Base-by-base conservation (phyloP, 164 flowering plant genomes). In the Magnolia officinalis region DNA sequence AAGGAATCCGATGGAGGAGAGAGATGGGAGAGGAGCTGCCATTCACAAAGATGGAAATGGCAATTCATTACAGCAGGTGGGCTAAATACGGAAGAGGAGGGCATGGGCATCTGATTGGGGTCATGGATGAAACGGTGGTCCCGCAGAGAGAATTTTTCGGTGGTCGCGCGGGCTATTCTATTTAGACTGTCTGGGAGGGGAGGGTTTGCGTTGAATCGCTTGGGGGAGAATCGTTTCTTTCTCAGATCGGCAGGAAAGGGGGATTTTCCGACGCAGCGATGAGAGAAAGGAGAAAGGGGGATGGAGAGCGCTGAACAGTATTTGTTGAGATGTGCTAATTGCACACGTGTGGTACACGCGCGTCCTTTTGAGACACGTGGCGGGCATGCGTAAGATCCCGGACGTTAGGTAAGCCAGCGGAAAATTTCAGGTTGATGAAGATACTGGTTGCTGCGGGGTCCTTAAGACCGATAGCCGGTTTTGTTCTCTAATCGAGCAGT, bases 1-100 rank as follows among this genome's bases (percentile, higher is more conserved):
- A 3, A 76, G n/a, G 52, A 80, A 11, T 64, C 20, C 58, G 63
- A 18, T 63, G 64, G 73, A 26, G 23, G 72, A 29, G 55, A 68
- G 52, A 64, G 24, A 29, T 8, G 21, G 50, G 59, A 14, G 31
- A 68, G 8, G 3, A 68, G 51, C 69, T 21, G 69, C 69, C 69
- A 66, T 66, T 66, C 69, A 66, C 24, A 66, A 29, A 23, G 69
- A 13, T 66, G 24, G 45, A 4, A 66, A 26, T 66, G 69, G 24
- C 24, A 71, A 49, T 71, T 49, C 58, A 71, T 49, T 8, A 50
- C 21, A 19, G 59, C 29, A 21, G 61, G 7, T 19, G 8, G 29
- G 29, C 69, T 66, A 66, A 66, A 11, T 24, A 55, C 37, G 29
- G 69, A 24, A 66, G 69, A 66, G 5, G 31, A 66, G 69, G 69